Evolutionary conservation across 257 asterid species (phyloP), one percentile per base, ranked within the genome.

Genomic region (Anisodus tanguticus): DNA sequence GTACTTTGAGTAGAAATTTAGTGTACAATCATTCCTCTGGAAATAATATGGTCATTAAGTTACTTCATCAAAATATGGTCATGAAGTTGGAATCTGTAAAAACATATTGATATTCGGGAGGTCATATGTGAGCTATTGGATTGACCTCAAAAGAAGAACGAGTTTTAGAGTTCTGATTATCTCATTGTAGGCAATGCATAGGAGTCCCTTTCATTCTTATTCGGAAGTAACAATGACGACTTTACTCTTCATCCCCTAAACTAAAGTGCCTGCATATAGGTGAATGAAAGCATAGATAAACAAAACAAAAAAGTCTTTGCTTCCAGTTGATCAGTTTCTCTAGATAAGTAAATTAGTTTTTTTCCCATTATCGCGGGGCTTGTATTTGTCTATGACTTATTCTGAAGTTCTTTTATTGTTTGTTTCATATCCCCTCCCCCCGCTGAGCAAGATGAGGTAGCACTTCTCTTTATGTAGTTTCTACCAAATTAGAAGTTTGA

Each of bases 261-360:
- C 57, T 43, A 4, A 70, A 43, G 37, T 70, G 57, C 57, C 35
- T 70, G 79, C 79, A 17, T 9, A n/a, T 45, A 47, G 37, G 17
- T 45, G 79, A 9, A 9, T 9, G 79, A 10, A 41, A 41, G 45
- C 4, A 41, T 41, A 41, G 45, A 71, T 71, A 43, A 71, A 71
- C 9, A 11, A 45, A 43, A 2, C 35, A 45, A 47, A 45, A 39
- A 22, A 39, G 57, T 15, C 79, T 71, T 13, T 9, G 79, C 39
- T 45, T 43, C 79, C 79, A 71, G 79, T 15, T 71, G 79, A 71
- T 70, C 49, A 70, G 78, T 70, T 43, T 70, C 55, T 41, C 55
- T 17, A 39, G 55, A 70, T n/a, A 9, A 45, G 37, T 45, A 71
- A 71, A 5, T 45, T 71, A 17, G 5, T 17, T 45, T 71, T 45